Evolutionary conservation across 768 basidiomycete genomes (phyloP).

Genomic region (Mycena vulgaris): DNA sequence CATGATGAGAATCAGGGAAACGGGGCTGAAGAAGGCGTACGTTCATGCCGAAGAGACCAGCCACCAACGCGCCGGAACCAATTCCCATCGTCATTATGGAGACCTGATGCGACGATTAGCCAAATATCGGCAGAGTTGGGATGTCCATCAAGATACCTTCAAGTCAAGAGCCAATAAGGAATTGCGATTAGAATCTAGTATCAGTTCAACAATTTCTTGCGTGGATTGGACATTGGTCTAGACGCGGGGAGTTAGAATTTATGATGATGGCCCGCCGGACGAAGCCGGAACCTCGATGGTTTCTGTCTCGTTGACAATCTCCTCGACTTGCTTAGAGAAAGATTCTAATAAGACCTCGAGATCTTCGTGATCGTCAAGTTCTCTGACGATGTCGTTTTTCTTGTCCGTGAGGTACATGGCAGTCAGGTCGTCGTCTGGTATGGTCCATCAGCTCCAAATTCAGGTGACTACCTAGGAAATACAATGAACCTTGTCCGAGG

Average conservation of each 20-base stretch:
- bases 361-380: constrained; percentile 89
- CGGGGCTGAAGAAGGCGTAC: constrained; percentile 62
- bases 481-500: constrained; percentile 80
- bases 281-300: constrained; percentile 76
- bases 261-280: neutral
- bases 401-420: constrained; percentile 97
- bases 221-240: constrained; percentile 96
- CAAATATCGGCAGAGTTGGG: neutral
- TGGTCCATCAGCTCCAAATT: constrained; percentile 11
- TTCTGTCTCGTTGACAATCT: constrained; percentile 94
- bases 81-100: constrained; percentile 97
- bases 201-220: constrained; percentile 97
- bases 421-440: constrained; percentile 91
- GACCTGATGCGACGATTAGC: constrained; percentile 61
- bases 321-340: constrained; percentile 96
- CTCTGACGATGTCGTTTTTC: constrained; percentile 72
- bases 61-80: constrained; percentile 90
- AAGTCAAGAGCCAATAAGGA: constrained; percentile 92
- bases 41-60: constrained; percentile 97
- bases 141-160: constrained; percentile 65
- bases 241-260: constrained; percentile 7
- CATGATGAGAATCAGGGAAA: constrained; percentile 25
- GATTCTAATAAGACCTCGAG: constrained; percentile 94
- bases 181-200: constrained; percentile 96
- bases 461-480: neutral